phyloP scores from a whole-genome alignment of 371 early-diverging fungal species.

The Batkoa obscura region DNA sequence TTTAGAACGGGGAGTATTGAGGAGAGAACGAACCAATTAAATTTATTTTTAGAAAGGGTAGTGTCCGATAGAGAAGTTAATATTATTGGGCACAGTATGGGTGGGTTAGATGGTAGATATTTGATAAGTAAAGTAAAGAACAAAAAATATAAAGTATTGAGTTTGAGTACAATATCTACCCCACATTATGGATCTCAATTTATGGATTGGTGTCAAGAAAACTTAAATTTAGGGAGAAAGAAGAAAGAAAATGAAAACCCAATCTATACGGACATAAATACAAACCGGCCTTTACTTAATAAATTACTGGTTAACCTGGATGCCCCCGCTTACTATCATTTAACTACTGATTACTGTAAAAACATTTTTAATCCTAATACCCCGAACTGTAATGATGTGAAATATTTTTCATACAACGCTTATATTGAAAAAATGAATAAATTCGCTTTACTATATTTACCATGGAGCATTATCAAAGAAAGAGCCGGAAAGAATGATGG shows the following conservation, averaged over 20 bases:
- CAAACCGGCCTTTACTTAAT: neutral
- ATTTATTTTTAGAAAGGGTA: constrained; percentile 10
- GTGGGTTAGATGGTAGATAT: constrained; percentile 64
- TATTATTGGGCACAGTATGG: constrained; percentile 28
- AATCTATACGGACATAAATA: constrained; percentile 2
- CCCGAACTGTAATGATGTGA: constrained; percentile 47
- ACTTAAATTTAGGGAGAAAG: constrained; percentile 25
- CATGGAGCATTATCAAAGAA: constrained; percentile 30
- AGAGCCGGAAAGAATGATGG: constrained; percentile 83
- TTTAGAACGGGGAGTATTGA: constrained; percentile 24
- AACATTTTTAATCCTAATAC: constrained; percentile 65
- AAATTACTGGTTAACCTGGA: constrained; percentile 22
- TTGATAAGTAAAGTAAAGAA: constrained; percentile 50
- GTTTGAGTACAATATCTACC: constrained; percentile 75
- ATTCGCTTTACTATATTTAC: constrained; percentile 10
- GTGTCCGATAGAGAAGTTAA: constrained; percentile 3
- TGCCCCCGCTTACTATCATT: constrained; percentile 69
- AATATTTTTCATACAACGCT: constrained; percentile 66
- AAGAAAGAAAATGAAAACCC: neutral
- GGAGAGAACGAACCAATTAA: constrained; percentile 57
- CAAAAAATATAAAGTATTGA: constrained; percentile 34
- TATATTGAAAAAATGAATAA: constrained; percentile 21
- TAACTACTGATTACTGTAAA: constrained; percentile 63
- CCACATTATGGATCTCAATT: constrained; percentile 82
- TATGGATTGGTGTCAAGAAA: constrained; percentile 80